Conservation (phyloP, 2,329 filamentous ascomycete genomes). For the Malbranchea cinnamomea region DNA sequence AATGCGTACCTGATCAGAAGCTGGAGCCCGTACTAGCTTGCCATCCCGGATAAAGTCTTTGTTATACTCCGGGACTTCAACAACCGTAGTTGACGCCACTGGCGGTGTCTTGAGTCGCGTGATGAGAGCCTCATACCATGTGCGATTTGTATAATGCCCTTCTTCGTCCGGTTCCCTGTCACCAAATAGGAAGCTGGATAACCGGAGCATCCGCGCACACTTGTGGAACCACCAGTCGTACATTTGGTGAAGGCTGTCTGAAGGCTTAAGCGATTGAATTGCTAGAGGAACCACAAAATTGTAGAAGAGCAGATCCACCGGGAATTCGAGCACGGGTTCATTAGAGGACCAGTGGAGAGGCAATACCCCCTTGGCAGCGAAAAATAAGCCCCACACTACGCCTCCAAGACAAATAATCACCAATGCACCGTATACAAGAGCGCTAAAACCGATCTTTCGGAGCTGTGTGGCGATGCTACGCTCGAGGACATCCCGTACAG, state of each 20-base stretch:
- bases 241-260: conserved; percentile 66
- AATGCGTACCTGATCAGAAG: conserved; percentile 87
- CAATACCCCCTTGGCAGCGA: conserved; percentile 53
- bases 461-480: conserved; percentile 84
- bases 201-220: conserved; percentile 62
- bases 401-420: conserved; percentile 88
- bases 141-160: conserved; percentile 47
- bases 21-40: conserved; percentile 77
- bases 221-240: conserved; percentile 94
- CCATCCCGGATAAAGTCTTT: conserved; percentile 53
- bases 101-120: conserved; percentile 12
- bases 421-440: conserved; percentile 83
- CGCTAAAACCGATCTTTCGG: conserved; percentile 90
- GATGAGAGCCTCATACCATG: conserved; percentile 36
- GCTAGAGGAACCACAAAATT: conserved; percentile 89
- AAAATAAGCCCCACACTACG: conserved; percentile 80
- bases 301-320: conserved; percentile 86
- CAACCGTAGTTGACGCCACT: no score
- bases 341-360: conserved; percentile 90
- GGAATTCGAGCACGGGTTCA: conserved; percentile 85
- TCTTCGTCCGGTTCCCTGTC: conserved; percentile 72
- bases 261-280: conserved; percentile 70
- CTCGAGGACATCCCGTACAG: conserved; percentile 89
- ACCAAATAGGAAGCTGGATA: conserved; percentile 89
- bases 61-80: no score